These are phyloP conservation scores for Panicum hallii DNA, from an alignment of 202 grass and related monocot species.

Conservation along the genomic window DNA sequence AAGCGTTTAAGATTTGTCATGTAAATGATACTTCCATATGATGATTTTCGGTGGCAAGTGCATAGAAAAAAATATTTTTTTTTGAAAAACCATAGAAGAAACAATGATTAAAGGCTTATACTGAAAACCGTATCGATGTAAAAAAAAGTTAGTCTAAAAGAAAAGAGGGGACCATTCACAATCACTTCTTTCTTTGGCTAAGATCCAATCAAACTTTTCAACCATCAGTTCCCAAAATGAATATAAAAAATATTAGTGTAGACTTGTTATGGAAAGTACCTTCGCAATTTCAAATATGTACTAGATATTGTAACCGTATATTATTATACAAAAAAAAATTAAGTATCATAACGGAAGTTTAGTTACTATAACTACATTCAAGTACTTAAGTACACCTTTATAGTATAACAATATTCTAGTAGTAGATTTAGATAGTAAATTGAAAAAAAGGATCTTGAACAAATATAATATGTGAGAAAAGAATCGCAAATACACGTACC, in stretches of 20 bases:
- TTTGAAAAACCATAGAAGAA: background rate
- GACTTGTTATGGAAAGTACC: background rate
- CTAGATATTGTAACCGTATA: background rate
- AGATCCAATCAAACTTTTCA: background rate
- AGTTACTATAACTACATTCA: background rate
- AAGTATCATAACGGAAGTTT: background rate
- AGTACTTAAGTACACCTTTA: background rate
- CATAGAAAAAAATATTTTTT: no score
- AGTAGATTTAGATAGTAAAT: background rate
- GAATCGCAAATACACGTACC: background rate
- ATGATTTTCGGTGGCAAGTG: background rate
- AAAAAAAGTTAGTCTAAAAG: background rate
- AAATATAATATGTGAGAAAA: background rate
- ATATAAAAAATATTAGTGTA: background rate
- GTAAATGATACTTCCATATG: background rate
- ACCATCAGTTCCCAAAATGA: background rate
- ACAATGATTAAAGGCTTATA: background rate
- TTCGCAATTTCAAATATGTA: background rate
- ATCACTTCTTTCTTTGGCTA: background rate
- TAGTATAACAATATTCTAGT: background rate
- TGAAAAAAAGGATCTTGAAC: background rate
- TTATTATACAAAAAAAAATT: background rate
- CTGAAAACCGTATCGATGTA: background rate
- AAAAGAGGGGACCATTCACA: background rate
- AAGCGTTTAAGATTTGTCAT: background rate